Base-by-base conservation (phyloP, 1,139 yeast species). In the Blastobotrys apis region DNA sequence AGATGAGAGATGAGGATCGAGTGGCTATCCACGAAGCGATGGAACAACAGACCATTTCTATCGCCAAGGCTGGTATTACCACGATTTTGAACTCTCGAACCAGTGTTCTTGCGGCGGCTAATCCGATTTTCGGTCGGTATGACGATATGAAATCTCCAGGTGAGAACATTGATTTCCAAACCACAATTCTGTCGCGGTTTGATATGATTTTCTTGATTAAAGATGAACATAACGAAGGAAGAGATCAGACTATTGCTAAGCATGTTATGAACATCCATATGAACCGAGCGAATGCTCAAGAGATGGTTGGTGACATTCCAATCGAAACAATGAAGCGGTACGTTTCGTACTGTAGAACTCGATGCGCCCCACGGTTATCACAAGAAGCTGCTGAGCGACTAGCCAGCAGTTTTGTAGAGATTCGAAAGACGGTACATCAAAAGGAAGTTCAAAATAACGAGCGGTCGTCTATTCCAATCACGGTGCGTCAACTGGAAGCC, bases 21-120 rank as follows among this genome's bases (percentile, higher is more conserved):
- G 98, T 92, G 31, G 98, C 98, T 0, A 94, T 92, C 57, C 99
- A 92, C 66, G 99, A 92, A 73, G 98, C 98, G 6, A 92, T 92
- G 99, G 99, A 92, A 71, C 99, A 92, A 67, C 99, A 92, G 68
- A 92, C 98, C 0, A 92, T 92, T 54, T 90, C 97, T n/a, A 88
- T 92, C 63, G 98, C 98, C 38, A 92, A 92, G 65, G 99, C 99
- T 8, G 99, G 99, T 65, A 92, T 92, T 56, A 92, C 97, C 3
- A 94, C 99, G 0, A 88, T 92, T 47, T 74, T 92, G 54, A 92
- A 92, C 64, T 90, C 98, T 1, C 77, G 99, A 68, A 92, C 98
- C 0, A 82, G 95, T 33, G 98, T 94, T 1, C 72, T 94, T 42
- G 98, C 98, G 0, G 98, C 98, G 21, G 98, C 98, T 4, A 94